A percentile compares a stretch with the other conserved stretches of the same genome.
Conservation (phyloP, 2,329 filamentous ascomycete genomes). For the Hypoxylon sp. region DNA sequence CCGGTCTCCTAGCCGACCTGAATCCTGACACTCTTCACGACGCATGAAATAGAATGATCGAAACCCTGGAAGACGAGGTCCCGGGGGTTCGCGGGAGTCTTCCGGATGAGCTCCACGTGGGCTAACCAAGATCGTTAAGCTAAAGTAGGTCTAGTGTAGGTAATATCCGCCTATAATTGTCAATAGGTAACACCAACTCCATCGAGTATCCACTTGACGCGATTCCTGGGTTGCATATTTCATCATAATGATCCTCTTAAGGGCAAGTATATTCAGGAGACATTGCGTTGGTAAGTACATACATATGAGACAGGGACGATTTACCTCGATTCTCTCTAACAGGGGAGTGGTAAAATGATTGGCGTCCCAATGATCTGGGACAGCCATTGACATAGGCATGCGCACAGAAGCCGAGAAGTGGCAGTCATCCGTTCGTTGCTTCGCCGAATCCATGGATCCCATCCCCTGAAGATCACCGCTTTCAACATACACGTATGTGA, state of each 20-base stretch:
- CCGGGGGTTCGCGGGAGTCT: slow-evolving; percentile 47
- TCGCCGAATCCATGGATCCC: slow-evolving; percentile 30
- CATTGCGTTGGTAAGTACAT: slow-evolving; percentile 5
- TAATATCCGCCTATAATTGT: slow-evolving; percentile 37
- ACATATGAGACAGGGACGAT: slow-evolving; percentile 22
- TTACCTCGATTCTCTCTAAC: slow-evolving; percentile 2
- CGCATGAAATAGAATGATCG: slow-evolving; percentile 29
- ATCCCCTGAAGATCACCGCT: slow-evolving; percentile 42
- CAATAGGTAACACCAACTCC: slow-evolving; percentile 23
- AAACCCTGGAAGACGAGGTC: slow-evolving; percentile 42
- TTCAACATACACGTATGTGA: neutral
- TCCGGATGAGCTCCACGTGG: slow-evolving; percentile 46
- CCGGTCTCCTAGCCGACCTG: slow-evolving; percentile 18
- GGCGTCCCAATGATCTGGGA: slow-evolving; percentile 41
- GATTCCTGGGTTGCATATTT: slow-evolving; percentile 26
- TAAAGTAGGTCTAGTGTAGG: slow-evolving; percentile 39
- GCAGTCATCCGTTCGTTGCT: slow-evolving; percentile 21
- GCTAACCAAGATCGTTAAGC: slow-evolving; percentile 41
- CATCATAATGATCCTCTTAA: slow-evolving; percentile 32
- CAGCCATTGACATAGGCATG: slow-evolving; percentile 25
- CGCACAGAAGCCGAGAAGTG: slow-evolving; percentile 26
- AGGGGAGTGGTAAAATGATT: slow-evolving; percentile 29
- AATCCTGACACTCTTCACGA: slow-evolving; percentile 21
- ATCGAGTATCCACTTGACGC: slow-evolving; percentile 32
- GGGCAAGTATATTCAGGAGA: slow-evolving; percentile 26